Percentiles rank a stretch among this genome's conserved stretches.
Conservation (phyloP, 805 yeast species). For the Kluyveromyces siamensis region DNA sequence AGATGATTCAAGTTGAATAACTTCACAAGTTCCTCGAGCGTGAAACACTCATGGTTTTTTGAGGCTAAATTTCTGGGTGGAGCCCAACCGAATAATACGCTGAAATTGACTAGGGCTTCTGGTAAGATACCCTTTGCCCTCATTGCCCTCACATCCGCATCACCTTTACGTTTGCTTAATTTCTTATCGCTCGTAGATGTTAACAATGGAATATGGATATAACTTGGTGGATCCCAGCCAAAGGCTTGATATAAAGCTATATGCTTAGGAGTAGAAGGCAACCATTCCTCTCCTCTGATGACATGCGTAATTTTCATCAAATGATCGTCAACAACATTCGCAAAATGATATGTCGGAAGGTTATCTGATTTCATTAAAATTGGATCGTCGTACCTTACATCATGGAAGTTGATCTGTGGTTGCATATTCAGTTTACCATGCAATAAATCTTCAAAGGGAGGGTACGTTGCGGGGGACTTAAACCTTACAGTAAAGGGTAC, state of each 20-base stretch:
- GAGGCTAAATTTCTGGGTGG: conserved; percentile 54
- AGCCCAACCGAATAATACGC: conserved; percentile 92
- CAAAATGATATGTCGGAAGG: conserved; percentile 92
- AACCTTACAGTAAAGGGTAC: conserved; percentile 57
- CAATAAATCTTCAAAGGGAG: conserved; percentile 58
- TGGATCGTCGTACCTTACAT: conserved; percentile 80
- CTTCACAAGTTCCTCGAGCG: conserved; percentile 41
- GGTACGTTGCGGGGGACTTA: conserved; percentile 64
- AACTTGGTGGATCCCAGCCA: conserved; percentile 76
- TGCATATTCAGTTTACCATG: conserved; percentile 74
- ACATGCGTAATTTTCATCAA: conserved; percentile 90
- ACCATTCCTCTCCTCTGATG: conserved; percentile 96
- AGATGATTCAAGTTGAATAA: conserved; percentile 59
- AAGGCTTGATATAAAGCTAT: conserved; percentile 78
- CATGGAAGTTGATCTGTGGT: conserved; percentile 63
- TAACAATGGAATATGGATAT: conserved; percentile 82
- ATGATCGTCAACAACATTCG: conserved; percentile 92
- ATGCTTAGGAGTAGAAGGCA: conserved; percentile 92
- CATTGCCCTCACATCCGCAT: conserved; percentile 57
- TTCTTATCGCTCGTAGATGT: conserved; percentile 69
- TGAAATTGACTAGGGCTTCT: conserved; percentile 80
- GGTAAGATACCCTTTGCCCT: conserved; percentile 61
- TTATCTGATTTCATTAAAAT: conserved; percentile 89
- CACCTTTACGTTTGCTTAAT: conserved; percentile 79
- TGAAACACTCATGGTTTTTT: conserved; percentile 42